These are phyloP conservation scores for Plasmodium sp. DNA, from an alignment of 169 alveolate genomes.

Conservation along the genomic window DNA sequence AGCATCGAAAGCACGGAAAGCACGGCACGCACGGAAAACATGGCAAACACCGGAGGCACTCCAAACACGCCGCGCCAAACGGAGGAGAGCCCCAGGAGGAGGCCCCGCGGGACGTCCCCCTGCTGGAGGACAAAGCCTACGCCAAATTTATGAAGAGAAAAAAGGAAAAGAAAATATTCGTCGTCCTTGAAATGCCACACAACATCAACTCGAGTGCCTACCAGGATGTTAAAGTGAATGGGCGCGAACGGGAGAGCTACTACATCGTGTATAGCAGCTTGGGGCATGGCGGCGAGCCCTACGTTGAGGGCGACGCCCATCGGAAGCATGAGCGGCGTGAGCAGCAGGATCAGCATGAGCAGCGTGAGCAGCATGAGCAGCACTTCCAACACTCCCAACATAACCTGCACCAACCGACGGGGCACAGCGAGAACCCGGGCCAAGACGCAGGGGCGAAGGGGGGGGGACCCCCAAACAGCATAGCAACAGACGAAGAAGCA, in stretches of 20 bases:
- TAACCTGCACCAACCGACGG: background rate
- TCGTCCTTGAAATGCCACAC: slow-evolving; percentile 57
- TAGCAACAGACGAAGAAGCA: background rate
- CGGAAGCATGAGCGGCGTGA: background rate
- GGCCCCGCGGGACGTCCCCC: background rate
- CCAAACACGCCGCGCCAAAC: background rate
- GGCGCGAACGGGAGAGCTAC: slow-evolving; percentile 7
- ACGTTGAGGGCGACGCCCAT: background rate
- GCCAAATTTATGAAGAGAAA: slow-evolving; percentile 9
- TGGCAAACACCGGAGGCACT: background rate
- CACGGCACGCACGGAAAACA: background rate
- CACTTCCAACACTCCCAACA: background rate
- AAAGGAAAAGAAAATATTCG: slow-evolving; percentile 42
- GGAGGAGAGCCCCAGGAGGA: background rate
- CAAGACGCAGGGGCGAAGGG: background rate
- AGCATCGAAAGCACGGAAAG: background rate
- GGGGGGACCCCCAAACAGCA: background rate
- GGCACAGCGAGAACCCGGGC: background rate
- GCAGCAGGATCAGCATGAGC: too few relatives aligned
- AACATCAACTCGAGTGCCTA: slow-evolving; percentile 25
- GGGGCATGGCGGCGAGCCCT: background rate
- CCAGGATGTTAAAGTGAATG: slow-evolving; percentile 45
- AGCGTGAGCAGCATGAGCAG: too few relatives aligned
- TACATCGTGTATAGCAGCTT: slow-evolving; percentile 43
- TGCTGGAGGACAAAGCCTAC: slow-evolving; percentile 23